Percentiles rank a stretch among this genome's conserved stretches.
phyloP scores from a whole-genome alignment of 768 basidiomycete genomes.

The Pisolithus marmoratus region DNA sequence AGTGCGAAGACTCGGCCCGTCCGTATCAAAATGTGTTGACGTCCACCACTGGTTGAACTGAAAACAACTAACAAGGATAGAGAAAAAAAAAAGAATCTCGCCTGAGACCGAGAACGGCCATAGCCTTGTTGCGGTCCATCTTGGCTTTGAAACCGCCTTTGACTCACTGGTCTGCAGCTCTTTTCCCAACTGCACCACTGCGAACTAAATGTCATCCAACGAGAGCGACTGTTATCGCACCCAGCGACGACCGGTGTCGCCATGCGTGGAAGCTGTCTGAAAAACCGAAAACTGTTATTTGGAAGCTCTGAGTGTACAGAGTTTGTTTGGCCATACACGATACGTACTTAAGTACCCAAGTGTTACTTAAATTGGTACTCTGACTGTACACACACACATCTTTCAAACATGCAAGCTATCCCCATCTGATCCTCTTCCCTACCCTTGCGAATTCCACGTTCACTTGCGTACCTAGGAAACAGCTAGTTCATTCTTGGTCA shows the following conservation, averaged over 20 bases:
- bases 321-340: too few species aligned
- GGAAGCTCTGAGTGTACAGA: too few species aligned
- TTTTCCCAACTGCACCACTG: slow-evolving; percentile 53
- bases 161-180: slow-evolving; percentile 73
- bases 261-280: slow-evolving; percentile 37
- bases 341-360: too few species aligned
- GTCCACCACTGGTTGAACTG: neutral
- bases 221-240: slow-evolving; percentile 70
- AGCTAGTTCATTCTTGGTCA: too few species aligned
- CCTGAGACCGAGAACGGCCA: slow-evolving; percentile 89
- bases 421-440: too few species aligned
- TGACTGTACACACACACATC: too few species aligned
- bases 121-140: slow-evolving; percentile 95
- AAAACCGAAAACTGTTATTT: neutral
- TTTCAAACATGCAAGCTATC: too few species aligned
- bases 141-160: slow-evolving; percentile 93
- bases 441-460: too few species aligned
- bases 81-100: slow-evolving; percentile 41
- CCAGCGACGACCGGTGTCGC: slow-evolving; percentile 70
- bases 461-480: too few species aligned
- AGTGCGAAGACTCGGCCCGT: slow-evolving; percentile 67
- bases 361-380: too few species aligned
- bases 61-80: neutral
- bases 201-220: slow-evolving; percentile 68
- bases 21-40: slow-evolving; percentile 43